A percentile compares a stretch with the other conserved stretches of the same genome.
Evolutionary conservation across 371 early-diverging fungal species (phyloP).

Genomic region (Apophysomyces trapeziformis): DNA sequence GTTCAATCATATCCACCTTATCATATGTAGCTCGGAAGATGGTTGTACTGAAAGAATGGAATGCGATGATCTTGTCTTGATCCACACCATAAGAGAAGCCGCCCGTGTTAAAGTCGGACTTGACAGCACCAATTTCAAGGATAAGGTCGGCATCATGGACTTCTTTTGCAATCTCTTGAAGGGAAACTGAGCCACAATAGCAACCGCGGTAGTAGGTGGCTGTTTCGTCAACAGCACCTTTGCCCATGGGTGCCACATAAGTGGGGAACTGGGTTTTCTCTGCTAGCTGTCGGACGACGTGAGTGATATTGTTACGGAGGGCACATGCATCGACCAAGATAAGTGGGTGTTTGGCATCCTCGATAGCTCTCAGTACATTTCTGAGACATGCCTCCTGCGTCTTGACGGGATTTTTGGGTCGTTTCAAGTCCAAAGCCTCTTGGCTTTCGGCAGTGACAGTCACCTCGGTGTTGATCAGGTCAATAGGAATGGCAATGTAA

Average conservation of each 20-base stretch:
- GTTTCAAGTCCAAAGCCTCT: slow-evolving; percentile 21
- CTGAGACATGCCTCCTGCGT: slow-evolving; percentile 30
- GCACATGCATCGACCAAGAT: slow-evolving; percentile 54
- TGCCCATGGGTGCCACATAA: slow-evolving; percentile 53
- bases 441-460: slow-evolving; percentile 17
- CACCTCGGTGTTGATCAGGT: slow-evolving; percentile 39
- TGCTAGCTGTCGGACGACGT: slow-evolving; percentile 34
- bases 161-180: slow-evolving; percentile 33
- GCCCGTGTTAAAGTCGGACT: slow-evolving; percentile 60
- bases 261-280: slow-evolving; percentile 43
- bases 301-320: slow-evolving; percentile 34
- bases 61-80: slow-evolving; percentile 34
- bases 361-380: slow-evolving; percentile 30
- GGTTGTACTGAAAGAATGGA: slow-evolving; percentile 39
- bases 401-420: slow-evolving; percentile 29
- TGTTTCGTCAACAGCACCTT: slow-evolving; percentile 43
- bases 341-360: slow-evolving; percentile 37
- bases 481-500: slow-evolving; percentile 55
- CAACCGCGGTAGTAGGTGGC: slow-evolving; percentile 41
- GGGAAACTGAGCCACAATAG: slow-evolving; percentile 38
- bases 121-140: slow-evolving; percentile 47
- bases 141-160: slow-evolving; percentile 47
- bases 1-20: slow-evolving; percentile 41
- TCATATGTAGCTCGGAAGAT: slow-evolving; percentile 43
- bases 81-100: slow-evolving; percentile 43